Evolutionary conservation across 108 stramenopile genomes (phyloP), one percentile per base, ranked within the genome.

Genomic region (Aurantiochytrium sp.): DNA sequence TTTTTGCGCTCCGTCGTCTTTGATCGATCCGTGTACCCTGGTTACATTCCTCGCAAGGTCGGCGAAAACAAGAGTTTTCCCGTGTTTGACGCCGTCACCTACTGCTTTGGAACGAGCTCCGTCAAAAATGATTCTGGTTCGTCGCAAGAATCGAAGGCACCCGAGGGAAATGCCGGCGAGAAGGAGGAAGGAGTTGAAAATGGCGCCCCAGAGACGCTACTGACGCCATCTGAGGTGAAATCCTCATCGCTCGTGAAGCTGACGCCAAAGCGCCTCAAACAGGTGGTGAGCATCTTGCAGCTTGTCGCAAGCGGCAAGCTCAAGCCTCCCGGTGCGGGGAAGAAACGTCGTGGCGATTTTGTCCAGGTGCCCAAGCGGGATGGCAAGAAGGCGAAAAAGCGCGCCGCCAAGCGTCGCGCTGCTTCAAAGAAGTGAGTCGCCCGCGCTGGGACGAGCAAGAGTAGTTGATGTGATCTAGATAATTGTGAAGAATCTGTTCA

Each of bases 81-180:
- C 0, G 96, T 95, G 58, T 96, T 96, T 71, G 97, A 97, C 92
- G 97, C 97, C 29, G 96, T 96, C 90, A 69, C 94, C 2, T 97
- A 94, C 72, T 90, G 96, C 5, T 97, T 97, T 89, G 91, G 14
- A 12, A 8, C 3, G 55, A 3, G 1, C 55, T 35, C 35, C 35
- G 35, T 35, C 35, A 35, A 35, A 35, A 35, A 0, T 2, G 35
- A 35, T 35, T 0, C 35, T 35, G 35, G 35, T 35, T 35, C 35
- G 35, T 1, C 35, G 35, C 35, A 35, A 35, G 35, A 59, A 3
- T 19, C 59, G 21, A 59, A 59, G 3, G 59, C 1, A 2, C 0
- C 3, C 59, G 64, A 69, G 42, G 14, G 3, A 6, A 14, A 14
- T 69, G 64, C 42, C 4, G 64, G 25, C 21, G 35, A 14, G 35